Evolutionary conservation across 108 stramenopile genomes (phyloP).

Genomic region (Stephanodiscus minutulus): DNA sequence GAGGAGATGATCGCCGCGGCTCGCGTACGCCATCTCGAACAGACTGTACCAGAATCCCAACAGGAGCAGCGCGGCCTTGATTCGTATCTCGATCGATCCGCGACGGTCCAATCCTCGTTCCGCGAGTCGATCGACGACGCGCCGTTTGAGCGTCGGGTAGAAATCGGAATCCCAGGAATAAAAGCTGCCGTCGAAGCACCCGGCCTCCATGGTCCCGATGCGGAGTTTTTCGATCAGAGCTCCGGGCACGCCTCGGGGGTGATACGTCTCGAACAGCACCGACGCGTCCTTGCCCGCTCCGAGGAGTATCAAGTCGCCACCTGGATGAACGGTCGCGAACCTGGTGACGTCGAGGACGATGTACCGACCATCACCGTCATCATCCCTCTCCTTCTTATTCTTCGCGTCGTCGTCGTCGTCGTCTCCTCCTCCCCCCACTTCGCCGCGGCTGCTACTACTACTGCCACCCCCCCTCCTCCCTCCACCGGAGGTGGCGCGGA

Average conservation of each 20-base stretch:
- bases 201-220: constrained; percentile 40
- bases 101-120: constrained; percentile 34
- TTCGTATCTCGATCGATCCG: constrained; percentile 47
- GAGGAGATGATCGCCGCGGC: constrained; percentile 3
- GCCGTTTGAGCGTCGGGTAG: constrained; percentile 38
- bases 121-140: constrained; percentile 47
- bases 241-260: constrained; percentile 47
- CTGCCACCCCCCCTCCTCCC: no score
- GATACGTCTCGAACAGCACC: constrained; percentile 60
- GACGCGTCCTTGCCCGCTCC: constrained; percentile 57
- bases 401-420: no score
- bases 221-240: constrained; percentile 40
- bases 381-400: not conserved
- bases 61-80: constrained; percentile 55
- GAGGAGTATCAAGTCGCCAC: constrained; percentile 61
- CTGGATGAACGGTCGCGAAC: constrained; percentile 53
- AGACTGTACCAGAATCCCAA: constrained; percentile 54
- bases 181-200: constrained; percentile 22
- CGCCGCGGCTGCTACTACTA: no score
- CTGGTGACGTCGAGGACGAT: constrained; percentile 51
- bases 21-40: constrained; percentile 50
- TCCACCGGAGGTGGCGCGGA: constrained; percentile 3
- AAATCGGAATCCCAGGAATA: constrained; percentile 58
- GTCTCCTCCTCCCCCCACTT: no score
- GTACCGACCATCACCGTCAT: not conserved